Evolutionary conservation across 768 basidiomycete genomes (phyloP), one percentile per base, ranked within the genome.

Genomic region (Calocybe indica): DNA sequence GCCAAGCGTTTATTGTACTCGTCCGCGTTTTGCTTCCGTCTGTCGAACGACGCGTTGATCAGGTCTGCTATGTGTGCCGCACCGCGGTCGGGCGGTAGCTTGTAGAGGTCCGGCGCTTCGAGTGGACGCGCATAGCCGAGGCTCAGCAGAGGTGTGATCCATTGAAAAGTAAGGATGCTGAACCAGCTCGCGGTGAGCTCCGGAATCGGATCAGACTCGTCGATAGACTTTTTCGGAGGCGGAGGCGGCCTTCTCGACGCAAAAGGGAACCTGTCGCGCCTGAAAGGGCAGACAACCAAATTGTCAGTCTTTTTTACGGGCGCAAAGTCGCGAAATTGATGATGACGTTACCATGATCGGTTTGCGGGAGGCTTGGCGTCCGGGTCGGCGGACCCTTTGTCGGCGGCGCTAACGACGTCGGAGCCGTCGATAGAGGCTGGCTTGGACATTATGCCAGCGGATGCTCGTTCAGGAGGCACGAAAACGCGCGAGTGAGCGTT

Each of bases 41-140:
- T 62, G 14, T 82, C 78, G 58, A 85, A 92, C 0, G 86, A 86
- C 3, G 62, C 63, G 13, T 76, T 70, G 36, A 95, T 85, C 33
- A 72, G 67, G 1, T 78, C 67, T 2, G 87, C 85, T 35, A 92
- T 78, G 11, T 66, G 57, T 1, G 70, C 74, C 0, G 91, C 76
- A 1, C 77, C 71, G 22, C 82, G 77, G 14, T 76, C 62, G 34
- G 82, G 76, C 49, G 81, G 81, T 22, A 93, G 78, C 62, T 80
- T 86, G 73, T 84, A 93, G 3, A 94, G 71, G 63, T 94, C 92
- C 0, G 84, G 65, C 0, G 83, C 81, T 57, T 92, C 85, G 2
- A 95, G 73, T 1, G 92, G 88, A 6, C 92, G 78, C 6, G 80
- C 75, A 58, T 91, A 92, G 6, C 92, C 92, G 8, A 92, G 68